Conservation (phyloP, 2,329 filamentous ascomycete species). For the Xylaria sp. region DNA sequence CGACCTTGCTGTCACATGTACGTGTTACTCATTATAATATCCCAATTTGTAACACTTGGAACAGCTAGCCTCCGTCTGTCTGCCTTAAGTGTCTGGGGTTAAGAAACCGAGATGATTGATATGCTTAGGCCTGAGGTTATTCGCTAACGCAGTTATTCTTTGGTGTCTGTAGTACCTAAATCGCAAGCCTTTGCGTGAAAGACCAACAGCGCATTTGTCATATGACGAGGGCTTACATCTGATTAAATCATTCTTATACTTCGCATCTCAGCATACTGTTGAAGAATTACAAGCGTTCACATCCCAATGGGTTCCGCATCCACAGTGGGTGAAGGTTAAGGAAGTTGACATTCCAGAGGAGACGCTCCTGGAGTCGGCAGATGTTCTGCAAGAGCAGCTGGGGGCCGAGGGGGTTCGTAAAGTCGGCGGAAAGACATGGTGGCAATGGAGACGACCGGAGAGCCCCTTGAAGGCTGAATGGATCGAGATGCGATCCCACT, state of each 20-base stretch:
- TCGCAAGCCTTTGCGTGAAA: slow-evolving; percentile 76
- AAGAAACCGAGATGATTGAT: not conserved
- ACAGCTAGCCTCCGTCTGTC: not conserved
- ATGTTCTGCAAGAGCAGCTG: slow-evolving; percentile 76
- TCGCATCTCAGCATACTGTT: slow-evolving; percentile 87
- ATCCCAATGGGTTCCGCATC: slow-evolving; percentile 87
- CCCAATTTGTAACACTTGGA: not conserved
- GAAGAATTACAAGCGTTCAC: slow-evolving; percentile 95
- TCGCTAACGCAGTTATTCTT: slow-evolving; percentile 38
- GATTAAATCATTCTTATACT: slow-evolving; percentile 84
- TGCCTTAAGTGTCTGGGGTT: not conserved
- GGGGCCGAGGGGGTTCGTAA: slow-evolving; percentile 77
- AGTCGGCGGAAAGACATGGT: slow-evolving; percentile 86
- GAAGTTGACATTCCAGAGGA: slow-evolving; percentile 71
- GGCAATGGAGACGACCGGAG: slow-evolving; percentile 82
- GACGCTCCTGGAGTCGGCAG: slow-evolving; percentile 73
- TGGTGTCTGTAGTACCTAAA: slow-evolving; percentile 75
- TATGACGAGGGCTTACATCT: slow-evolving; percentile 94
- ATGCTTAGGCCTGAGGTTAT: not conserved
- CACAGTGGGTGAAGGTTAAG: slow-evolving; percentile 86
- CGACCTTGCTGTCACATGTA: slow-evolving; percentile 88
- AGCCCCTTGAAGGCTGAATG: slow-evolving; percentile 82
- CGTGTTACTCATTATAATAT: slow-evolving; percentile 48
- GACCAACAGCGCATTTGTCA: slow-evolving; percentile 88
- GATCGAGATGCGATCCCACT: slow-evolving; percentile 93